Conservation (phyloP, 2,329 filamentous ascomycete species). For the Ophiosphaerella narmari region DNA sequence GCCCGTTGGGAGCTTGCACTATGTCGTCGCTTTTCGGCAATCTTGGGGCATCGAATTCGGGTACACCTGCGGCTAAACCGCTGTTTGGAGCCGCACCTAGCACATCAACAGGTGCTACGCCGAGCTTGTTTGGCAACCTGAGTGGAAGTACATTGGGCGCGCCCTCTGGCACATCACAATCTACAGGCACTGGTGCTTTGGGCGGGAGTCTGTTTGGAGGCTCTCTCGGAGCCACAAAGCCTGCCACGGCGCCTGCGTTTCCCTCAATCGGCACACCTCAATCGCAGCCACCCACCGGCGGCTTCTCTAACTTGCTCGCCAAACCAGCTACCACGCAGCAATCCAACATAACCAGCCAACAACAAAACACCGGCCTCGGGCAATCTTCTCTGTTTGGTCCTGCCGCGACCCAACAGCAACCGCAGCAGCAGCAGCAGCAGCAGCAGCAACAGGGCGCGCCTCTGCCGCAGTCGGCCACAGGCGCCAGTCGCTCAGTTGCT, state of each 20-base stretch:
- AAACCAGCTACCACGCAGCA: slow-evolving; percentile 29
- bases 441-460: slow-evolving; percentile 31
- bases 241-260: slow-evolving; percentile 35
- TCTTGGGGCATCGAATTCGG: slow-evolving; percentile 26
- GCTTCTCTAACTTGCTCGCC: slow-evolving; percentile 25
- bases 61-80: slow-evolving; percentile 17
- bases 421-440: slow-evolving; percentile 20
- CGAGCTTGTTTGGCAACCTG: slow-evolving; percentile 37
- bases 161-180: slow-evolving; percentile 29
- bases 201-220: slow-evolving; percentile 42
- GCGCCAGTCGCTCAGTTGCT: slow-evolving; percentile 58
- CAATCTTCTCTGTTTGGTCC: slow-evolving; percentile 33
- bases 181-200: slow-evolving; percentile 32
- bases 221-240: slow-evolving; percentile 40
- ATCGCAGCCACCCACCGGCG: slow-evolving; percentile 25
- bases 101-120: slow-evolving; percentile 27
- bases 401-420: slow-evolving; percentile 32
- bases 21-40: slow-evolving; percentile 43
- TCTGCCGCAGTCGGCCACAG: slow-evolving; percentile 38
- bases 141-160: slow-evolving; percentile 31
- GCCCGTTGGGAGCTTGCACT: slow-evolving; percentile 27
- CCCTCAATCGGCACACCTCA: slow-evolving; percentile 28
- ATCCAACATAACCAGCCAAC: slow-evolving; percentile 30
- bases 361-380: slow-evolving; percentile 36
- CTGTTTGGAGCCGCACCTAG: slow-evolving; percentile 10